These are phyloP conservation scores for Jaapia argillacea DNA, from an alignment of 768 basidiomycete genomes.

Conservation along the genomic window DNA sequence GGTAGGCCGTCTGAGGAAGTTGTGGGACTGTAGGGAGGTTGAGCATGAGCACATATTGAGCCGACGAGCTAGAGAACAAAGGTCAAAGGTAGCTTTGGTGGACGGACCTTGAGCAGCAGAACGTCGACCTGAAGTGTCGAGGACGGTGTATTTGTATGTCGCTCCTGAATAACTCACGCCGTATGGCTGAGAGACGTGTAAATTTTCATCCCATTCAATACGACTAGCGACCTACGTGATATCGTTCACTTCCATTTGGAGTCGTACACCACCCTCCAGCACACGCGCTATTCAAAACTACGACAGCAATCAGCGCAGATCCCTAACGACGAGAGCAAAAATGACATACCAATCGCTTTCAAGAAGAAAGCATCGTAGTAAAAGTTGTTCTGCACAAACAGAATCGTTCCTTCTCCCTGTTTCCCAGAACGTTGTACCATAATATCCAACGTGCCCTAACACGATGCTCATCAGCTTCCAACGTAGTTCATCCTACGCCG, in stretches of 20 bases:
- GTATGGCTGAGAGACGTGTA: conserved; percentile 50
- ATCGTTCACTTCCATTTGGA: conserved; percentile 47
- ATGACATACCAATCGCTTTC: conserved; percentile 76
- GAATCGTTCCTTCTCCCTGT: conserved; percentile 48
- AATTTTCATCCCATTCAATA: not conserved
- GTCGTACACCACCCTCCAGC: conserved; percentile 68
- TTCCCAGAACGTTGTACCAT: conserved; percentile 76
- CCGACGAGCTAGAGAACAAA: not conserved
- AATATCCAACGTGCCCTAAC: conserved; percentile 84
- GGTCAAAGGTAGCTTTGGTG: too few species aligned
- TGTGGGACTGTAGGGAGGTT: conserved; percentile 59
- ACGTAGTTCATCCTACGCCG: not conserved
- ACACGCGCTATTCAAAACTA: conserved; percentile 92
- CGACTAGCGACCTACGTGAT: conserved; percentile 46
- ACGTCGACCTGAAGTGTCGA: conserved; percentile 82
- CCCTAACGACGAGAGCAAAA: conserved; percentile 3
- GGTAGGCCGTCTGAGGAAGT: conserved; percentile 88
- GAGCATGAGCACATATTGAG: not conserved
- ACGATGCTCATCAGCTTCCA: conserved; percentile 1
- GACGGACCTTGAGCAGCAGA: conserved; percentile 84
- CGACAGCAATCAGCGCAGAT: not conserved
- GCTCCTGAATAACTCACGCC: conserved; percentile 94
- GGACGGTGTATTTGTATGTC: conserved; percentile 93
- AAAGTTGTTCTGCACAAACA: conserved; percentile 94
- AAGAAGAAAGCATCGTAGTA: conserved; percentile 99